phyloP scores from a whole-genome alignment of 108 stramenopile genomes.

The Nitzschia putrida region DNA sequence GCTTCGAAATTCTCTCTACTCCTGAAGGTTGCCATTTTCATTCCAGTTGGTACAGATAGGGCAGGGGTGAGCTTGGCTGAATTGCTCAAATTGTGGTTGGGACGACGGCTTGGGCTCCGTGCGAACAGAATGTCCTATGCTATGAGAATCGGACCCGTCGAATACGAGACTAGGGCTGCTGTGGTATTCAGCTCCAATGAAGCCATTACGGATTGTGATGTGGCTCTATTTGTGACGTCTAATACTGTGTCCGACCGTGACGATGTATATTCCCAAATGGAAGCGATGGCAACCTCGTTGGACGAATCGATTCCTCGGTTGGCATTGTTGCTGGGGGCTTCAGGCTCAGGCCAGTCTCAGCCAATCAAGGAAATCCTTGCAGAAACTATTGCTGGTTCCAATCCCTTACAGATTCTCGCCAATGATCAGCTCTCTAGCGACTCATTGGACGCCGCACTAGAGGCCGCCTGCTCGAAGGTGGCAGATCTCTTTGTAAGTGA shows the following conservation, averaged over 20 bases:
- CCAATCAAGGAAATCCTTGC: conserved; percentile 12
- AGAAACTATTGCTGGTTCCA: conserved; percentile 1
- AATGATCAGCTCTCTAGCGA: conserved; percentile 5
- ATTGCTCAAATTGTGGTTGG: conserved; percentile 31
- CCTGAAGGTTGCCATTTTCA: conserved; percentile 35
- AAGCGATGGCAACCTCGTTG: conserved; percentile 1
- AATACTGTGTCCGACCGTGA: conserved; percentile 12
- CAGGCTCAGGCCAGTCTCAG: neutral
- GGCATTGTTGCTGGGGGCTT: conserved; percentile 20
- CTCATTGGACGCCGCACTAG: conserved; percentile 18
- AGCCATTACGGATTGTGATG: conserved; percentile 27
- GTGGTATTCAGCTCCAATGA: conserved; percentile 1
- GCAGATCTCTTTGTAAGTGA: conserved; percentile 27
- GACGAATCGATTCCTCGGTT: conserved; percentile 28
- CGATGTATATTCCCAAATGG: neutral
- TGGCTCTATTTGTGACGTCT: conserved; percentile 35
- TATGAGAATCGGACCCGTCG: neutral
- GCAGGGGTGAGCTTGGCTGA: conserved; percentile 13
- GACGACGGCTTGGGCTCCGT: conserved; percentile 20
- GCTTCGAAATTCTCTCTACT: conserved; percentile 21
- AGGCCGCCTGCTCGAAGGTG: conserved; percentile 12
- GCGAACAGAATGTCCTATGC: neutral
- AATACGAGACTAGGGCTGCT: conserved; percentile 21
- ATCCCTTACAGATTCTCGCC: conserved; percentile 12
- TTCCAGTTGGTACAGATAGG: conserved; percentile 9